phyloP scores from a whole-genome alignment of 139 green algal genomes.

The Eudorina sp. region DNA sequence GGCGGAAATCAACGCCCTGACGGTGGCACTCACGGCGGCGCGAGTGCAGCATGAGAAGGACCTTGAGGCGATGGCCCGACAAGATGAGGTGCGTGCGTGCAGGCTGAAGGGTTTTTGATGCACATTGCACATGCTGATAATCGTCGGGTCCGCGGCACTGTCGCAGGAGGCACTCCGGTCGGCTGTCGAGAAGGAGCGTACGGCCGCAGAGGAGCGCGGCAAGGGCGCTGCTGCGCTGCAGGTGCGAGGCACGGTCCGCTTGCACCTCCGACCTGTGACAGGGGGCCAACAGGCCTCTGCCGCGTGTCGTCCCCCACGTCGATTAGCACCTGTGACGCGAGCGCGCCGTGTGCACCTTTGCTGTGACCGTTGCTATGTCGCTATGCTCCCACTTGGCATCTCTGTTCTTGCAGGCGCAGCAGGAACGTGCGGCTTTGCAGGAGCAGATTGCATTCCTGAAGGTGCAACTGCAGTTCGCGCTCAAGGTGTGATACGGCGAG shows the following conservation, averaged over 20 bases:
- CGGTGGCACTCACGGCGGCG: slow-evolving; percentile 35
- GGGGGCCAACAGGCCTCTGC: too few species aligned
- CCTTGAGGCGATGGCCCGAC: slow-evolving; percentile 14
- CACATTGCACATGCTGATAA: background rate
- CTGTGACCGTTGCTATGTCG: too few species aligned
- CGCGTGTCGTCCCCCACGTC: too few species aligned
- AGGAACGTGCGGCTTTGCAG: slow-evolving; percentile 48
- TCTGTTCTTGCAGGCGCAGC: slow-evolving; percentile 11
- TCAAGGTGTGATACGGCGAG: too few species aligned
- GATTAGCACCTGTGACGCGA: too few species aligned
- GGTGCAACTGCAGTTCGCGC: slow-evolving; percentile 68
- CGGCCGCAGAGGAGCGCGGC: slow-evolving; percentile 53
- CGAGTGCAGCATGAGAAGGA: slow-evolving; percentile 32
- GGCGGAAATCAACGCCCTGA: slow-evolving; percentile 51
- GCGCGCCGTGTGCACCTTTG: too few species aligned
- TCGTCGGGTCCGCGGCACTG: background rate
- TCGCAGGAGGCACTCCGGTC: slow-evolving; percentile 9
- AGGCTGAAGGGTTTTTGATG: background rate
- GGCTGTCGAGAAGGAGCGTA: slow-evolving; percentile 43
- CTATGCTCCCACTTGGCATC: too few species aligned
- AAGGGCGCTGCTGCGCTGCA: slow-evolving; percentile 37
- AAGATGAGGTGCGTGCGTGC: slow-evolving; percentile 40
- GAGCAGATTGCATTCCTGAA: slow-evolving; percentile 74
- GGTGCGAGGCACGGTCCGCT: slow-evolving; percentile 21
- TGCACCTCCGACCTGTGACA: too few species aligned